phyloP scores from a whole-genome alignment of 2,329 filamentous ascomycete species.

The Apiospora marii region DNA sequence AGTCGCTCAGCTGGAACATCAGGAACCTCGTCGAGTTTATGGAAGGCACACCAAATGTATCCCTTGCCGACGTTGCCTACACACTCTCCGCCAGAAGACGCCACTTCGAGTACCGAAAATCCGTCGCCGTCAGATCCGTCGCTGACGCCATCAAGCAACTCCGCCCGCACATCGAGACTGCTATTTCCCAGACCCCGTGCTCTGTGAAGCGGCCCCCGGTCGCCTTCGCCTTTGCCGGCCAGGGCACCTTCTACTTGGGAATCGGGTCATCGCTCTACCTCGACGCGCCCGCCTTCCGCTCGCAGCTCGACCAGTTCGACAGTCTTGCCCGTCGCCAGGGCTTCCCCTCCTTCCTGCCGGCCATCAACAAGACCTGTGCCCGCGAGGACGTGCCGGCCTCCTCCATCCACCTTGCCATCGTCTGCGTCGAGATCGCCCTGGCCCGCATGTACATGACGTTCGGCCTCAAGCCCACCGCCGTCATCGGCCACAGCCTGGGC shows the following conservation, averaged over 20 bases:
- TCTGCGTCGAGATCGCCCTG: constrained; percentile 45
- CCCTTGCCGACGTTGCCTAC: constrained; percentile 58
- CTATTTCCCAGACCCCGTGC: not conserved
- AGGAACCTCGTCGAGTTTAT: constrained; percentile 45
- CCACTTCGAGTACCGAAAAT: not conserved
- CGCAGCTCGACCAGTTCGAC: constrained; percentile 8
- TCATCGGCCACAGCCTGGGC: constrained; percentile 60
- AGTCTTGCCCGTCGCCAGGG: constrained; percentile 36
- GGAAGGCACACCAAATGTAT: constrained; percentile 45
- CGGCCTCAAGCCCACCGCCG: constrained; percentile 49
- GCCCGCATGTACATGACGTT: constrained; percentile 44
- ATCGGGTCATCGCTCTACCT: not conserved
- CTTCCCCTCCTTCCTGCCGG: constrained; percentile 47
- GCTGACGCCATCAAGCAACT: constrained; percentile 3
- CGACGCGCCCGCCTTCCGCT: not conserved
- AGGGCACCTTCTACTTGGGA: constrained; percentile 46
- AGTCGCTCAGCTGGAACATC: constrained; percentile 50
- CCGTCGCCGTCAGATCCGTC: not conserved
- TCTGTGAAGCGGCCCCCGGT: constrained; percentile 33
- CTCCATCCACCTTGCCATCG: constrained; percentile 34
- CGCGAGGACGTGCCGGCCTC: not conserved
- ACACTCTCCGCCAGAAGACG: constrained; percentile 58
- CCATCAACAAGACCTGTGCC: constrained; percentile 43
- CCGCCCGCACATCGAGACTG: not conserved
- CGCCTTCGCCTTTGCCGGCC: constrained; percentile 53